Evolutionary conservation across 768 basidiomycete species (phyloP), one percentile per base, ranked within the genome.

Genomic region (Kwoniella heveanensis): DNA sequence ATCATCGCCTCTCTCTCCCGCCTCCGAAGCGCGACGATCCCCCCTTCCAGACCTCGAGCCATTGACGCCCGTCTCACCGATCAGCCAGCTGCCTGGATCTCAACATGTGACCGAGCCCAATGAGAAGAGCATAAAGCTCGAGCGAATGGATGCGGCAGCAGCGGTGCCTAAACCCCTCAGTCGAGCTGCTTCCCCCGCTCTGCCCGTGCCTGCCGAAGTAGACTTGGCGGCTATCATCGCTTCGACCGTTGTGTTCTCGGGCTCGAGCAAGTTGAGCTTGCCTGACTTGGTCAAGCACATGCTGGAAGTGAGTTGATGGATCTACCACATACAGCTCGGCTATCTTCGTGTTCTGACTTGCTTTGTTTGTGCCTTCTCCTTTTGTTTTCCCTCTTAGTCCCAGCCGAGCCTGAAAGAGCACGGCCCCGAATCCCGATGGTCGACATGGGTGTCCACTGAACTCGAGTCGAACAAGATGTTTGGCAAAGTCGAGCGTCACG

Each of bases 221-320:
- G 78, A 79, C 60, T 27, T 79, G 9, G 68, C 67, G 0, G 77
- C 77, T 2, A 56, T 79, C 1, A 64, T 78, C 29, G 77, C 78
- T 22, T 72, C 71, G 4, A 78, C 73, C 10, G 65, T 79, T 7
- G 78, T 79, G 0, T 79, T 79, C 54, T 79, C 78, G 2, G 78
- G 78, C 1, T 69, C 66, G 1, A 73, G 70, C 27, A 78, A 77
- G 29, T 62, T 74, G 36, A 69, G 66, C 51, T 51, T 73, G 30
- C 77, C 77, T 25, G 78, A 79, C 65, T 62, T 79, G n/a, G 77
- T 79, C 48, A 79, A 78, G 58, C 72, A 73, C 27, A 73, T 79
- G 64, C 59, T 79, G 17, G 78, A 79, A 60, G 78, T 79, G 64
- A 69, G 78, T 73, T 39, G 32, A 32, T 6, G 13, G 32, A 6